Base-by-base conservation (phyloP, 2,329 filamentous ascomycete genomes). In the Cladosporium cucumerinum region DNA sequence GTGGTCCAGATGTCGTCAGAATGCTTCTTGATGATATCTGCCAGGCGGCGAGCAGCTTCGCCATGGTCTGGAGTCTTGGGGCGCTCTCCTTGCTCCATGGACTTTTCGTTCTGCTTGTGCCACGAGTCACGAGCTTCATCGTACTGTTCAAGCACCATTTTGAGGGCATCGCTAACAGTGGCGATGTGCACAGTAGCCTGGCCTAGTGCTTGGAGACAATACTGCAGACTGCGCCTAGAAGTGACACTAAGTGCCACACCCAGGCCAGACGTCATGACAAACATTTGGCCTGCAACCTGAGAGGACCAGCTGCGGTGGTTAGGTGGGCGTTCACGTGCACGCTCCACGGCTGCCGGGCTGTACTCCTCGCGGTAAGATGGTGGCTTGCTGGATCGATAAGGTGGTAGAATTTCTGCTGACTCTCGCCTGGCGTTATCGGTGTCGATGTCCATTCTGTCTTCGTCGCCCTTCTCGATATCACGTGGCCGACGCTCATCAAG, bases 211-310 rank as follows among this genome's bases (percentile, higher is more conserved):
- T 85, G 85, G 1, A 98, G 81, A 68, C 93, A 97, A 72, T 92
- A 94, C 71, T 91, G 92, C 49, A 99, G 81, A 67, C 90, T 95
- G 60, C 88, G 86, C 10, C 97, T 80, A 25, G 92, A 96, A 72
- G 95, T 90, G 21, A 96, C 90, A 72, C 90, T 96, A 85, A 99
- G 92, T 0, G 95, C 93, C 18, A 96, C 89, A 68, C 93, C 93
- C 0, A 98, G 84, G 0, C 93, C 94, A 0, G 93, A 96, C 0
- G 94, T 97, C 5, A 92, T 93, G 75, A 96, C 91, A 69, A 97
- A 90, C 21, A 97, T 82, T 16, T 93, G 88, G 8, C 64, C 64
- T 16, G 64, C 64, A 12, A 75, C 57, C 25, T 73, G 73, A 12
- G 90, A 91, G 67, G 91, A 91, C 92, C 93, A 96, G 48, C 71